Evolutionary conservation across 306 rosid genomes (phyloP).

Genomic region (Sesbania bispinosa): DNA sequence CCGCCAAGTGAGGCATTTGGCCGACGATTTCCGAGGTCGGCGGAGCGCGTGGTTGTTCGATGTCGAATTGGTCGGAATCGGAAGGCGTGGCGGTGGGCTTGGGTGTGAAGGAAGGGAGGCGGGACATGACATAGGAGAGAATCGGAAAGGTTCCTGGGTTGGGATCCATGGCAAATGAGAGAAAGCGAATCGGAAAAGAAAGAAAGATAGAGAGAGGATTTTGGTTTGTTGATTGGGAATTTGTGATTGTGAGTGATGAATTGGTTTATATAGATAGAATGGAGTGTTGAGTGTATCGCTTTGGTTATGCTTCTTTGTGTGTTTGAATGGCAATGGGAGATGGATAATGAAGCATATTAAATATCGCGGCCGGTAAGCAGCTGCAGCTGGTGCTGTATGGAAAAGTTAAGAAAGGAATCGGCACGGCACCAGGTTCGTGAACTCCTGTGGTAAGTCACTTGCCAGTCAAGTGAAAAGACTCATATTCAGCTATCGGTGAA

Average conservation of each 20-base stretch:
- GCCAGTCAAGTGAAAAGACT: too few species aligned
- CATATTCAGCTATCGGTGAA: too few species aligned
- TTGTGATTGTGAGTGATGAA: not conserved
- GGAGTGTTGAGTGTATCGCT: not conserved
- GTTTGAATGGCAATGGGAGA: not conserved
- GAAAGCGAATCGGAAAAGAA: not conserved
- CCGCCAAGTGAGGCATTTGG: conserved; percentile 57
- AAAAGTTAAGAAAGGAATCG: not conserved
- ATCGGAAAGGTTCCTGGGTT: conserved; percentile 74
- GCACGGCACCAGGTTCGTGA: too few species aligned
- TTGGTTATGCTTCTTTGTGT: not conserved
- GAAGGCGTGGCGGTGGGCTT: not conserved
- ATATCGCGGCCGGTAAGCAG: not conserved
- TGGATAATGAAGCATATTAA: too few species aligned
- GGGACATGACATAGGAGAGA: conserved; percentile 81
- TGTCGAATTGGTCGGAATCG: conserved; percentile 28
- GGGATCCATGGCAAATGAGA: conserved; percentile 60
- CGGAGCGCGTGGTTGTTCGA: conserved; percentile 45
- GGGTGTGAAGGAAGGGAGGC: conserved; percentile 50
- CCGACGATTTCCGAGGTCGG: conserved; percentile 26
- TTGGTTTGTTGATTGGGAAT: not conserved
- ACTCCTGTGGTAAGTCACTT: too few species aligned
- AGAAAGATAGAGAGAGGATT: not conserved
- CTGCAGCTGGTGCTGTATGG: not conserved
- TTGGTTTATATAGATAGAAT: not conserved